Base-by-base conservation (phyloP, 192 early-diverging fungal species). In the Coemansia sp. region DNA sequence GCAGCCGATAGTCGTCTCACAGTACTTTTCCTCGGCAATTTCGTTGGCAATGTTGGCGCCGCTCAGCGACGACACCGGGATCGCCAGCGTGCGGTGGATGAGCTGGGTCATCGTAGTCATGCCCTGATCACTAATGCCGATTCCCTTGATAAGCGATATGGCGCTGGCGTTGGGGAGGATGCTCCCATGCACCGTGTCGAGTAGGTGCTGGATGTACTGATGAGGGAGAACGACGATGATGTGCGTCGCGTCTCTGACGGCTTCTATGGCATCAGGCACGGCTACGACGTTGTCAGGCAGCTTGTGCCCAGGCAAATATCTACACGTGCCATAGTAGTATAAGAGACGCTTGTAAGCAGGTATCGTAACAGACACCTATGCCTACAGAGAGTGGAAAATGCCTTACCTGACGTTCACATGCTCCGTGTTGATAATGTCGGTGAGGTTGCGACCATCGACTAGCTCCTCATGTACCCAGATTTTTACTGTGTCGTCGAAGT, bases 31-130 rank as follows among this genome's bases (percentile, higher is more conserved):
- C 70, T 88, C 85, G 2, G 96, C 96, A 41, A 99, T 92, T 73
- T 97, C 97, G 68, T 89, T 89, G 58, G 97, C 97, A 84, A 99
- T 97, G 83, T 99, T 99, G 62, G 96, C 97, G 63, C 97, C 97
- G 84, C 91, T 94, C 51, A 99, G 79, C 42, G 94, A 92, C 63
- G 88, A 87, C 53, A 93, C 87, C 12, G 88, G 88, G 44, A 99
- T 90, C 60, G 83, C 82, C 25, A 98, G 86, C 55, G 89, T 84
- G 59, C 90, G 87, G 44, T 87, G 85, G 72, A 98, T 97, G 72
- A 91, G 79, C 67, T 93, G 90, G 7, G 91, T 90, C 80, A 94
- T 90, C 6, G 95, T 82, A 12, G 89, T 84, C 67, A 95, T 87
- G 21, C 93, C 92, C 42, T 86, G 74, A 51, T 86, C 84, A 68